Conservation (phyloP, 179 eudicot species). For the Monotropa hypopitys region DNA sequence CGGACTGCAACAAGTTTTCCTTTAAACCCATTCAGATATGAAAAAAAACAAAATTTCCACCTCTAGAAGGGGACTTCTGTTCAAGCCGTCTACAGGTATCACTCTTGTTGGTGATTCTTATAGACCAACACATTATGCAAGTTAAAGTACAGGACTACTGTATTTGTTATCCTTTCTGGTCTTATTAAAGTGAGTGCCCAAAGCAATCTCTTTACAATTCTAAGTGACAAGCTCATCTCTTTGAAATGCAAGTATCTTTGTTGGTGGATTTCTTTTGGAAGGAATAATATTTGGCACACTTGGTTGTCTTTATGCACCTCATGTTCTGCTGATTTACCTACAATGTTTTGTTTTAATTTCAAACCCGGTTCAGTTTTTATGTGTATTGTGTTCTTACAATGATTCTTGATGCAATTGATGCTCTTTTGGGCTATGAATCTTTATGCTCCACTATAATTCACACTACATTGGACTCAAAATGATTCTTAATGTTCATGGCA, state of each 20-base stretch:
- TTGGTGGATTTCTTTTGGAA: constrained; percentile 73
- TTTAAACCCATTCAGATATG: constrained; percentile 20
- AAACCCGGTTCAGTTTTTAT: neutral
- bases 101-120: neutral
- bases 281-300: constrained; percentile 76
- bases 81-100: constrained; percentile 59
- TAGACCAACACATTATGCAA: neutral
- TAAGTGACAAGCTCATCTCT: neutral
- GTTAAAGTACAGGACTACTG: neutral
- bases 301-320: constrained; percentile 73
- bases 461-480: neutral
- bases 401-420: neutral
- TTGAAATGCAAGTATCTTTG: constrained; percentile 36
- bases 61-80: constrained; percentile 33
- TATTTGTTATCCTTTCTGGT: neutral
- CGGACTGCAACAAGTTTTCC: constrained; percentile 26
- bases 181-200: neutral
- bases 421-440: neutral
- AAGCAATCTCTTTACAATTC: neutral
- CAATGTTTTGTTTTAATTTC: neutral
- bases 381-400: neutral
- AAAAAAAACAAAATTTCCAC: constrained; percentile 17
- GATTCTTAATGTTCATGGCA: no score
- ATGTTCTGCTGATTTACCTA: constrained; percentile 29
- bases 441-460: neutral